Conservation (phyloP, 192 early-diverging fungal species). For the Fimicolochytrium jonesii region DNA sequence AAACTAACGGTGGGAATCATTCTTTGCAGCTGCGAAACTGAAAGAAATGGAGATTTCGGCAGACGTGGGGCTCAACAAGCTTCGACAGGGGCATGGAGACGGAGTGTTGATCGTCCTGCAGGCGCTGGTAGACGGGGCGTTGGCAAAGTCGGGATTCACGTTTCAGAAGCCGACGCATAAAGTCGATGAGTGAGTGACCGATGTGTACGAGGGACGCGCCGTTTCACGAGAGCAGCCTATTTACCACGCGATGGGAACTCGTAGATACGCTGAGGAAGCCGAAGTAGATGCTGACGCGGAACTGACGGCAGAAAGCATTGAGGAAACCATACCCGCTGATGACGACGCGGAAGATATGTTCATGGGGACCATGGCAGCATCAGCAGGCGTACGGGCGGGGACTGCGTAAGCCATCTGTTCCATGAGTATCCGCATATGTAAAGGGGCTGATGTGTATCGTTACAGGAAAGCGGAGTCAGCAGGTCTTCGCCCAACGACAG, state of each 20-base stretch:
- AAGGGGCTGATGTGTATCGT: too few species aligned
- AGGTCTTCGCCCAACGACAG: too few species aligned
- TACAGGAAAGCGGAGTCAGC: too few species aligned
- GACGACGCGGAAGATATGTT: constrained; percentile 52
- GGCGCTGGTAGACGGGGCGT: constrained; percentile 41
- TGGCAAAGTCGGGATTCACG: constrained; percentile 29
- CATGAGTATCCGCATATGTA: too few species aligned
- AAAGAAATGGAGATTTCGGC: constrained; percentile 48
- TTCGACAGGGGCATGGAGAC: constrained; percentile 58
- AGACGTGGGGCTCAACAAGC: constrained; percentile 51
- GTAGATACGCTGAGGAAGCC: constrained; percentile 61
- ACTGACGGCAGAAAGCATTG: constrained; percentile 52
- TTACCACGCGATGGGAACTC: too few species aligned
- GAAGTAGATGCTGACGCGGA: constrained; percentile 61
- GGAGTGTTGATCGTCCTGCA: constrained; percentile 41
- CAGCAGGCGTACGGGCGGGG: constrained; percentile 51
- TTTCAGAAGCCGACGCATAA: constrained; percentile 52
- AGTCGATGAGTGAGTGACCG: constrained; percentile 49
- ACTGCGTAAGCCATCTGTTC: too few species aligned
- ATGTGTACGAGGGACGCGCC: too few species aligned
- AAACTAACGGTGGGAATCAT: neutral
- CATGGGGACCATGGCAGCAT: constrained; percentile 36
- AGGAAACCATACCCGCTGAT: constrained; percentile 38
- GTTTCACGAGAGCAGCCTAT: too few species aligned
- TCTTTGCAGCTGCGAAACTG: constrained; percentile 40